A percentile compares a stretch with the other conserved stretches of the same genome.
These are phyloP conservation scores for Starmerella apicola DNA, from an alignment of 805 yeast genomes.

Conservation along the genomic window DNA sequence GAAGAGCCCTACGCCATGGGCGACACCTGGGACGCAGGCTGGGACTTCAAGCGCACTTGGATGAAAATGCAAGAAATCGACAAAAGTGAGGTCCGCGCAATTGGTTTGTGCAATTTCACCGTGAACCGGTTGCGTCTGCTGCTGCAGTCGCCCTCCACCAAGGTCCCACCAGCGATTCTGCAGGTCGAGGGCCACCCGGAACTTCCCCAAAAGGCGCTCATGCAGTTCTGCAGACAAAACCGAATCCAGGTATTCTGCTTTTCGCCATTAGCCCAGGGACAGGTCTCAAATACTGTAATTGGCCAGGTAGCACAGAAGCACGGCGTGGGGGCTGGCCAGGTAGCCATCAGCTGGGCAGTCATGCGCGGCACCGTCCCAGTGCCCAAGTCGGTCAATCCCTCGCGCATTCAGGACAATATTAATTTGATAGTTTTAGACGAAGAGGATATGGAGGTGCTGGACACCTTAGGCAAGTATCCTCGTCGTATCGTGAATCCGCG, in stretches of 20 bases:
- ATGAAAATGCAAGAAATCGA: slow-evolving; percentile 48
- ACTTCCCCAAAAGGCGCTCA: slow-evolving; percentile 52
- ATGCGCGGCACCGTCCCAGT: slow-evolving; percentile 48
- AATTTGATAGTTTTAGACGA: slow-evolving; percentile 32
- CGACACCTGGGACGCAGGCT: slow-evolving; percentile 16
- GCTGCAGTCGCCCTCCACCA: slow-evolving; percentile 31
- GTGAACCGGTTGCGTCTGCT: slow-evolving; percentile 39
- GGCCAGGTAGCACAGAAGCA: slow-evolving; percentile 48
- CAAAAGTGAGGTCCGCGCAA: slow-evolving; percentile 41
- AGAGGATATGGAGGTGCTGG: slow-evolving; percentile 32
- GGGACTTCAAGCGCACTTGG: slow-evolving; percentile 45
- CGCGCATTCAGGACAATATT: slow-evolving; percentile 39
- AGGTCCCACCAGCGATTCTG: slow-evolving; percentile 49
- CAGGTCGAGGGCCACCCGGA: slow-evolving; percentile 69
- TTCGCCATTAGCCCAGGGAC: slow-evolving; percentile 57
- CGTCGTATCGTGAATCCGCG: slow-evolving; percentile 19
- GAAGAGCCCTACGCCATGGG: slow-evolving; percentile 22
- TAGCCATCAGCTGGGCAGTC: slow-evolving; percentile 52
- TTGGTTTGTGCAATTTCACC: slow-evolving; percentile 64
- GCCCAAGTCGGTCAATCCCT: slow-evolving; percentile 58
- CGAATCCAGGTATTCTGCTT: slow-evolving; percentile 55
- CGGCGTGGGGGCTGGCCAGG: slow-evolving; percentile 39
- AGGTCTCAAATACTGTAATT: slow-evolving; percentile 39
- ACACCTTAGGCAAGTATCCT: slow-evolving; percentile 22
- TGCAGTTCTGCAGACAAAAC: slow-evolving; percentile 38